phyloP scores from a whole-genome alignment of 495 filamentous ascomycete genomes.

The Talaromyces borbonicus region DNA sequence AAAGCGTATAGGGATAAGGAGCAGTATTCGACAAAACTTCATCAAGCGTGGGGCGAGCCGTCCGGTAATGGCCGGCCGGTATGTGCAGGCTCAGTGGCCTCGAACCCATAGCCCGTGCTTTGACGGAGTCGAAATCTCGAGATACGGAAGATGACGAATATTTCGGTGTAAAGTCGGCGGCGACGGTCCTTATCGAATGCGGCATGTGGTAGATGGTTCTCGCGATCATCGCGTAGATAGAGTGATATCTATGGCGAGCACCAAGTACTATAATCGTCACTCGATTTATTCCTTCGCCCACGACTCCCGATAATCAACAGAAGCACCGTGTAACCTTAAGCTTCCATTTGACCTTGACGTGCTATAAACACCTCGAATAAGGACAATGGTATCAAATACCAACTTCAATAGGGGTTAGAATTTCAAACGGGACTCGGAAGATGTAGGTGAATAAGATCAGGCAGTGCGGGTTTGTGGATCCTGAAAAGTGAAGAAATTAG shows the following conservation, averaged over 20 bases:
- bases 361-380: too few species aligned
- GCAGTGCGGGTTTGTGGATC: not conserved
- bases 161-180: conserved; percentile 36
- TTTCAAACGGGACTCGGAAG: too few species aligned
- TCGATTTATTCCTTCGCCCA: not conserved
- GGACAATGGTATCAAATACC: too few species aligned
- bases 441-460: not conserved
- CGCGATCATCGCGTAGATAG: conserved; percentile 13
- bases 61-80: conserved; percentile 52
- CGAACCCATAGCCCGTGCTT: conserved; percentile 46
- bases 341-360: too few species aligned
- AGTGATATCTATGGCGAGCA: not conserved
- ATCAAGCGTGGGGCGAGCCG: conserved; percentile 68
- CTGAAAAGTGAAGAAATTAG: conserved; percentile 3
- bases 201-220: conserved; percentile 14
- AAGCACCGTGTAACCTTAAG: too few species aligned
- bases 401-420: too few species aligned
- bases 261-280: not conserved
- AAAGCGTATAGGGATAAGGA: conserved; percentile 82
- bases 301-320: conserved; percentile 1
- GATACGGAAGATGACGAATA: conserved; percentile 29
- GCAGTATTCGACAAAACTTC: conserved; percentile 85
- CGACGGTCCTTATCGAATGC: conserved; percentile 14
- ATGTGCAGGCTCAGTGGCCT: conserved; percentile 55
- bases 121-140: conserved; percentile 48